Evolutionary conservation across 495 filamentous ascomycete genomes (phyloP).

Genomic region (Extremus antarcticus): DNA sequence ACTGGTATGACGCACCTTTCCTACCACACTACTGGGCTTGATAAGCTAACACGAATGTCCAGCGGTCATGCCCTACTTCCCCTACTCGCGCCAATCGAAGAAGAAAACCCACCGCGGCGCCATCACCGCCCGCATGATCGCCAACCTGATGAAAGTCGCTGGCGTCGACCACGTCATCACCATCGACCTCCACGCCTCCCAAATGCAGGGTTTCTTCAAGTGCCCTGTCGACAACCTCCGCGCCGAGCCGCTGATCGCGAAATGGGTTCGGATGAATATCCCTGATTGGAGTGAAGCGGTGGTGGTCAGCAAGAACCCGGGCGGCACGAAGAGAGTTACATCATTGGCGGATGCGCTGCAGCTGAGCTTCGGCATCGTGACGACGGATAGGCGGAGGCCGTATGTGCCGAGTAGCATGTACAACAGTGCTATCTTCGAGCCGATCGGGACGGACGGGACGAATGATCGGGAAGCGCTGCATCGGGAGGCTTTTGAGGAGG

Average conservation of each 20-base stretch:
- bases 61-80: slow-evolving; percentile 98
- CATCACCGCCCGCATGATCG: slow-evolving; percentile 93
- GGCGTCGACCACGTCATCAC: slow-evolving; percentile 97
- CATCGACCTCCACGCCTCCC: slow-evolving; percentile 79
- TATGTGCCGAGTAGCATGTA: slow-evolving; percentile 45
- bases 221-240: slow-evolving; percentile 97
- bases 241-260: slow-evolving; percentile 89
- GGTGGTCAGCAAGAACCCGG: slow-evolving; percentile 95
- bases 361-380: slow-evolving; percentile 94
- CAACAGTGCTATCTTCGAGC: slow-evolving; percentile 47
- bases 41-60: slow-evolving; percentile 6
- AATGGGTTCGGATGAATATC: slow-evolving; percentile 88
- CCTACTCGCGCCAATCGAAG: slow-evolving; percentile 97
- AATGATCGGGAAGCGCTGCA: slow-evolving; percentile 18
- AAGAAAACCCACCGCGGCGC: slow-evolving; percentile 96
- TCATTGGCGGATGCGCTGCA: slow-evolving; percentile 91
- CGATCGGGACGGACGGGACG: slow-evolving; percentile 25
- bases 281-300: slow-evolving; percentile 81
- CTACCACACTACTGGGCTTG: not conserved
- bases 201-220: slow-evolving; percentile 98
- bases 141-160: slow-evolving; percentile 84
- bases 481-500: slow-evolving; percentile 12
- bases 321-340: slow-evolving; percentile 94
- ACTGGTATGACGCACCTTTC: slow-evolving; percentile 54
- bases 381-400: slow-evolving; percentile 70